phyloP scores from a whole-genome alignment of 208 protist genomes.

The Leishmania martiniquensis region DNA sequence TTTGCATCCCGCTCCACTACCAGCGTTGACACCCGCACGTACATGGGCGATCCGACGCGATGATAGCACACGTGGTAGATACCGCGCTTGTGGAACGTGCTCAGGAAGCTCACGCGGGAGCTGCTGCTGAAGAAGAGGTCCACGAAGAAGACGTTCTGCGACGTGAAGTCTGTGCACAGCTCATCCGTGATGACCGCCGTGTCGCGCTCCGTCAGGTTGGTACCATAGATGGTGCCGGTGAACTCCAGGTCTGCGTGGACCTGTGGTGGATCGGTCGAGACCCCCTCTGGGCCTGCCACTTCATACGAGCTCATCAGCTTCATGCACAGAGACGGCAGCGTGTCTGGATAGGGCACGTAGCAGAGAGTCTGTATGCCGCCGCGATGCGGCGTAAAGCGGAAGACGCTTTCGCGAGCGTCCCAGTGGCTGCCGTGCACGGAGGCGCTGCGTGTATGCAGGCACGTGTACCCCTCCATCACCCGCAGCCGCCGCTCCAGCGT shows the following conservation, averaged over 20 bases:
- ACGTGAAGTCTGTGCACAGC: slow-evolving; percentile 71
- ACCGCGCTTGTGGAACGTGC: slow-evolving; percentile 60
- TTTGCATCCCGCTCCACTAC: slow-evolving; percentile 66
- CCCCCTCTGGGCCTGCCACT: slow-evolving; percentile 69
- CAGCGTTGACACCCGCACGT: slow-evolving; percentile 68
- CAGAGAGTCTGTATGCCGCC: slow-evolving; percentile 73
- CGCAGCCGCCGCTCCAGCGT: slow-evolving; percentile 50
- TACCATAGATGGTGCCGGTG: slow-evolving; percentile 76
- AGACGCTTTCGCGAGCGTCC: slow-evolving; percentile 45
- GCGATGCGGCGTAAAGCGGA: slow-evolving; percentile 65
- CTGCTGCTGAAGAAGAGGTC: slow-evolving; percentile 73
- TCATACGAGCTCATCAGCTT: slow-evolving; percentile 68
- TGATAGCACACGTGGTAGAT: slow-evolving; percentile 85
- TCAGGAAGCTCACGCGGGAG: slow-evolving; percentile 69
- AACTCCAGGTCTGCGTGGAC: slow-evolving; percentile 76
- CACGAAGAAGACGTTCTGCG: slow-evolving; percentile 62
- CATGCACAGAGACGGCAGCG: slow-evolving; percentile 55
- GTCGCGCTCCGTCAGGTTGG: slow-evolving; percentile 75
- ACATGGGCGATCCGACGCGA: slow-evolving; percentile 56
- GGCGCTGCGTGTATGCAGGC: slow-evolving; percentile 64
- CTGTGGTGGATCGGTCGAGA: slow-evolving; percentile 75
- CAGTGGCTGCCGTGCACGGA: slow-evolving; percentile 63
- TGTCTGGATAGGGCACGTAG: slow-evolving; percentile 68
- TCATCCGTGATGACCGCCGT: slow-evolving; percentile 73
- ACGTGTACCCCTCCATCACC: slow-evolving; percentile 74